phyloP scores from a whole-genome alignment of 1,139 yeast genomes.

The Scheffersomyces segobiensis region DNA sequence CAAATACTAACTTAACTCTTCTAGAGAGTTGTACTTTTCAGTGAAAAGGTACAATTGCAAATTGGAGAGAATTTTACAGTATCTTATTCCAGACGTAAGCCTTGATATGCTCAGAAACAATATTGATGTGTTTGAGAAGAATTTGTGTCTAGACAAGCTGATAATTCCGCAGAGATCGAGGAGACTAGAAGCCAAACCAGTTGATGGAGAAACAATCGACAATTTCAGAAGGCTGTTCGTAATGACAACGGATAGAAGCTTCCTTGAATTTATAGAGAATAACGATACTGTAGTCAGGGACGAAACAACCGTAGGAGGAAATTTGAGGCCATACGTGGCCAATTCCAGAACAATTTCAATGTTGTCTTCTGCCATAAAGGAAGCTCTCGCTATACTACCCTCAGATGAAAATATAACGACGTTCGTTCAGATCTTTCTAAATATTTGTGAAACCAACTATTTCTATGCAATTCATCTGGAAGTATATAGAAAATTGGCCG shows the following conservation, averaged over 20 bases:
- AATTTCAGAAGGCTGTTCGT: conserved; percentile 10
- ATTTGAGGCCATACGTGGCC: not conserved
- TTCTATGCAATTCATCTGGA: conserved; percentile 15
- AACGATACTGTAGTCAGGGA: conserved; percentile 3
- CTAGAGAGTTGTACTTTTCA: conserved; percentile 8
- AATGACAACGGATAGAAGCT: conserved; percentile 20
- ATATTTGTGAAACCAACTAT: conserved; percentile 19
- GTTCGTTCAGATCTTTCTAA: conserved; percentile 12
- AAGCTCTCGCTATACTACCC: conserved; percentile 13
- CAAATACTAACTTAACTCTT: conserved; percentile 1
- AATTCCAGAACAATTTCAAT: not conserved
- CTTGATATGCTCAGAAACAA: conserved; percentile 12
- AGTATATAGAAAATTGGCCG: not conserved
- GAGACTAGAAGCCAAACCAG: not conserved
- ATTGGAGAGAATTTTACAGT: conserved; percentile 16
- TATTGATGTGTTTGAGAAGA: conserved; percentile 14
- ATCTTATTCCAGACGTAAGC: conserved; percentile 10
- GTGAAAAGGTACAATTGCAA: conserved; percentile 12
- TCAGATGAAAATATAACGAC: conserved; percentile 10
- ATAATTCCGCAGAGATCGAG: not conserved
- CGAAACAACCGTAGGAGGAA: not conserved
- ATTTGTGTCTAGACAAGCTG: conserved; percentile 8
- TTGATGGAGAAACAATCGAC: conserved; percentile 4
- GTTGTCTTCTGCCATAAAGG: conserved; percentile 6
- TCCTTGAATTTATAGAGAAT: conserved; percentile 16